Evolutionary conservation across 1,139 yeast species (phyloP), one percentile per base, ranked within the genome.

Genomic region (Taphrina wiesneri): DNA sequence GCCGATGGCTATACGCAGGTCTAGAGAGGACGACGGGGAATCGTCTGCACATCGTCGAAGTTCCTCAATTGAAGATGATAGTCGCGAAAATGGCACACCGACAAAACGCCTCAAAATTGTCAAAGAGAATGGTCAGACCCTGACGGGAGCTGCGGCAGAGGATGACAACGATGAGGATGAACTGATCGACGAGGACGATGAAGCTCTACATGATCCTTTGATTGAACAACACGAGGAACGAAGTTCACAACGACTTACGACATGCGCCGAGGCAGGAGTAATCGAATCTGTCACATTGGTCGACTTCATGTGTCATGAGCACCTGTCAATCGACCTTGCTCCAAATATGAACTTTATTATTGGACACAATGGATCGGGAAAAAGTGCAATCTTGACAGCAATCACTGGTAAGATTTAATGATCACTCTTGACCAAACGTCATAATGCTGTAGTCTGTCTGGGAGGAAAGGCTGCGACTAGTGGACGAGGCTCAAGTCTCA

Each of bases 391-490:
- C 34, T 78, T 95, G 69, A 92, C 98, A 0, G 98, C 97, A 0
- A 85, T 95, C 5, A 86, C 95, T 1, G 45, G 56, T 52, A 19
- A 17, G 56, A 2, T 7, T 17, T 9, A 6, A 19, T 9, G 11
- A 21, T 21, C 13, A 13, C 13, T 39, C n/a, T 39, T 1, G 17
- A 17, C 39, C 13, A 2, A 26, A 17, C 36, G 17, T 26, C 36
- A n/a, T 28, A 3, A 49, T 2, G 19, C 19, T 11, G 3, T 5
- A 52, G 87, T 91, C 13, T 96, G 97, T 5, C 78, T 93, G 9
- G 99, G 99, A n/a, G 96, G 96, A 0, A 88, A 87, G 72, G 97
- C 98, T 0, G 81, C 86, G n/a, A 91, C 86, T 66, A 93, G 99
- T 0, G 88, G 88, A 72, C 82, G 99, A 75, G 98, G 96, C 3